These are phyloP conservation scores for Coemansia sp. DNA, from an alignment of 192 early-diverging fungal species.

Conservation along the genomic window DNA sequence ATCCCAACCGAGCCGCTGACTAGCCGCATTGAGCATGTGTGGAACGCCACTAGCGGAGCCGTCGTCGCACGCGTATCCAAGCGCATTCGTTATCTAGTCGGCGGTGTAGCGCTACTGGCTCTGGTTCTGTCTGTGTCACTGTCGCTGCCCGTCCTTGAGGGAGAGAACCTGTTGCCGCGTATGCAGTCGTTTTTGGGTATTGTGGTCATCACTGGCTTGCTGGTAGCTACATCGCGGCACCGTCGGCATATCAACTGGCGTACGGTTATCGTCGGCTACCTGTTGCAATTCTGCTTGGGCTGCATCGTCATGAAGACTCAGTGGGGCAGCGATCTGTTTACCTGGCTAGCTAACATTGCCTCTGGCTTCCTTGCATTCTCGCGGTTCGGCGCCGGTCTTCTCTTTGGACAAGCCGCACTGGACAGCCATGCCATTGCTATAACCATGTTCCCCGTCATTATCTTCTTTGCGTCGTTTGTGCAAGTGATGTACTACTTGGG, in stretches of 20 bases:
- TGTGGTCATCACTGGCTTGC: slow-evolving; percentile 56
- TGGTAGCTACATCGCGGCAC: slow-evolving; percentile 62
- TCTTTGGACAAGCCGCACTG: slow-evolving; percentile 53
- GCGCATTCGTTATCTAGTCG: slow-evolving; percentile 30
- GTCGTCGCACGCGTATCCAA: slow-evolving; percentile 27
- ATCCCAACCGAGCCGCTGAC: slow-evolving; percentile 25
- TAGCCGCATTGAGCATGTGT: slow-evolving; percentile 9
- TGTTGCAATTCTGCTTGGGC: slow-evolving; percentile 76
- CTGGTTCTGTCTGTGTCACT: slow-evolving; percentile 57
- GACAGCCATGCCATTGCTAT: slow-evolving; percentile 62
- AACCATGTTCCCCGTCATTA: slow-evolving; percentile 76
- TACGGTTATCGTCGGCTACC: slow-evolving; percentile 67
- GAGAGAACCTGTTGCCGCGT: slow-evolving; percentile 64
- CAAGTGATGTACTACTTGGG: slow-evolving; percentile 83
- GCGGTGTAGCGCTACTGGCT: slow-evolving; percentile 22
- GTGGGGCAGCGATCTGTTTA: slow-evolving; percentile 71
- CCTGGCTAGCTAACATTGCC: slow-evolving; percentile 62
- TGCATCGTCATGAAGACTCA: slow-evolving; percentile 74
- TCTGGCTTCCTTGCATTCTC: slow-evolving; percentile 68
- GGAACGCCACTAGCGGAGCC: neutral
- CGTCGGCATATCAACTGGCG: slow-evolving; percentile 70
- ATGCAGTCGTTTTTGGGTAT: slow-evolving; percentile 76
- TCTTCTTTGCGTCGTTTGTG: slow-evolving; percentile 87
- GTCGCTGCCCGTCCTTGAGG: slow-evolving; percentile 39
- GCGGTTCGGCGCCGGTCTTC: slow-evolving; percentile 61